Base-by-base conservation (phyloP, 352 stramenopile species). In the Phytopythium sindhum region DNA sequence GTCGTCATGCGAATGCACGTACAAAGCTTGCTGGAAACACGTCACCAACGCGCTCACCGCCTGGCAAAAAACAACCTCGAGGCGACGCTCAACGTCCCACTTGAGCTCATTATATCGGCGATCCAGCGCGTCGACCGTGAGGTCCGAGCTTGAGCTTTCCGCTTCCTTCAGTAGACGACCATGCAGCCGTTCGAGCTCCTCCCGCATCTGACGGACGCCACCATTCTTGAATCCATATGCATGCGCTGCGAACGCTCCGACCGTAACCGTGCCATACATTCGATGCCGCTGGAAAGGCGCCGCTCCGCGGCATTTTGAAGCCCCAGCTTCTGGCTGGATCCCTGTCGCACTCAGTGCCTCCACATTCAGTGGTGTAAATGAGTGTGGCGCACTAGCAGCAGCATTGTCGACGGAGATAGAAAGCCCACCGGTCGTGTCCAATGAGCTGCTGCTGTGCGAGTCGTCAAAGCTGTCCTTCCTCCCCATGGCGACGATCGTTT, bases 11-110 rank as follows among this genome's bases (percentile, higher is more conserved):
- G 89, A 77, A 58, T 95, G 84, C 12, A 91, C 77, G 57, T 89
- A 95, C 14, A 93, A 67, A 9, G 87, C 91, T 73, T 94, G 85
- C 74, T 93, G 84, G 50, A 95, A 93, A 54, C 84, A 93, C 21
- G 87, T 93, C 45, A 91, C 87, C 24, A 95, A 73, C 10, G 87
- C 81, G 52, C 81, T 91, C 75, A 95, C 85, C 2, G 85, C 70
- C 63, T 95, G 85, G 47, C 74, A 91, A 58, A 94, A 93, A n/a
- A 81, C 78, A 14, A 95, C 83, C 50, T 95, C 87, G 8, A 95
- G 73, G 11, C 87, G 84, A 26, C 86, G 81, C 62, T 95, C 86
- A 23, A 93, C 79, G 58, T 91, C 80, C 86, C 86, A 95, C 61
- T 90, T 87, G 31, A 95, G 73, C 62, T 91, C 81, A 42, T 93